phyloP scores from a whole-genome alignment of 208 protist genomes.

The Leptomonas pyrrhocoris region DNA sequence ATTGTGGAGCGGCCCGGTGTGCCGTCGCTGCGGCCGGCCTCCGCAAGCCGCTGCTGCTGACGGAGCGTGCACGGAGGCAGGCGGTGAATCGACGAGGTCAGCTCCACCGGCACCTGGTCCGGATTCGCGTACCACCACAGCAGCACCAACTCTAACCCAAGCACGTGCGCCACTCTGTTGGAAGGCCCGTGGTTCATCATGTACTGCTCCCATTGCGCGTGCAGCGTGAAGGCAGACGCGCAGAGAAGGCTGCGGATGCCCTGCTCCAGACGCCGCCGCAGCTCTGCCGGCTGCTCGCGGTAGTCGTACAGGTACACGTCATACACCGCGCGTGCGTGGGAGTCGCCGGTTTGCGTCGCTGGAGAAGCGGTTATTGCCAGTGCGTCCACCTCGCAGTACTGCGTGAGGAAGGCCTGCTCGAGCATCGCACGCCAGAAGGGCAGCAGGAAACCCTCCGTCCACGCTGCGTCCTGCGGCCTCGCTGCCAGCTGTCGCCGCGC shows the following conservation, averaged over 20 bases:
- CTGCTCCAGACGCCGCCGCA: conserved; percentile 34
- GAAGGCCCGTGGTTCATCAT: conserved; percentile 8
- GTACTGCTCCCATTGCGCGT: conserved; percentile 56
- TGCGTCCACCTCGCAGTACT: conserved; percentile 22
- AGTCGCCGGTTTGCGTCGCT: not conserved
- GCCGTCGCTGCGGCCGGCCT: conserved; percentile 8
- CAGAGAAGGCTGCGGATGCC: conserved; percentile 31
- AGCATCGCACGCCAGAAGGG: conserved; percentile 34
- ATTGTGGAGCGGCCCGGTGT: not conserved
- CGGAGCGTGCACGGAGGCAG: conserved; percentile 20
- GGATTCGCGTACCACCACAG: conserved; percentile 82
- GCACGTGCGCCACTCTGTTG: not conserved
- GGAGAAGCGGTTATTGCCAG: not conserved
- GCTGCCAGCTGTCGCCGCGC: not conserved
- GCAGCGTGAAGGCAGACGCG: conserved; percentile 58
- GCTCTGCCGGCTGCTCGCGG: conserved; percentile 7
- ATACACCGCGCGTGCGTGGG: not conserved
- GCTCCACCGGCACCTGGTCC: conserved; percentile 61
- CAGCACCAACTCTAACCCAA: conserved; percentile 60
- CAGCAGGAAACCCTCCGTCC: not conserved
- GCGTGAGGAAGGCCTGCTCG: conserved; percentile 38
- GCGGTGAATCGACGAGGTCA: conserved; percentile 17
- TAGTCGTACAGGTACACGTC: conserved; percentile 28
- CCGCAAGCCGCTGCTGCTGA: conserved; percentile 7
- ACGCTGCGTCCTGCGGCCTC: not conserved